phyloP scores from a whole-genome alignment of 2,329 filamentous ascomycete species.

The Arthrinium puccinioides region DNA sequence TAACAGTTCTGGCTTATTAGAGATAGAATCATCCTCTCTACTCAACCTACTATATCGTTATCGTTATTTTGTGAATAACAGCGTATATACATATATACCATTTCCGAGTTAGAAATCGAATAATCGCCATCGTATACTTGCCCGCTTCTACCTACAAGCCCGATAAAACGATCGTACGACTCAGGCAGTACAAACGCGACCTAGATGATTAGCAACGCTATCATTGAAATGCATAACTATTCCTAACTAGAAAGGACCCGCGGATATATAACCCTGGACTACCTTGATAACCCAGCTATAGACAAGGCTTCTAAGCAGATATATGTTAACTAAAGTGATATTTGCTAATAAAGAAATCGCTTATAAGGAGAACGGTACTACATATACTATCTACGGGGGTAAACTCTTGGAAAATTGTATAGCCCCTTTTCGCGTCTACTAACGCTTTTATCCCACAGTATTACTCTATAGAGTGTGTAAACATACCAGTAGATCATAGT shows the following conservation, averaged over 20 bases:
- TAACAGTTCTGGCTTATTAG: not conserved
- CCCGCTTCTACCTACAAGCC: not conserved
- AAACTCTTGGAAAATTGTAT: not conserved
- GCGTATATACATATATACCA: not conserved
- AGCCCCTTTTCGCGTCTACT: not conserved
- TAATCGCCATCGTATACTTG: not conserved
- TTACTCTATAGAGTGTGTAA: not conserved
- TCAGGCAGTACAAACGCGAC: not conserved
- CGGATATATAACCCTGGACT: not conserved
- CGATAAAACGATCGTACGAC: not conserved
- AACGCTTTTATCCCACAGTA: not conserved
- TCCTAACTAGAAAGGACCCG: not conserved
- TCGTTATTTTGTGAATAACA: not conserved
- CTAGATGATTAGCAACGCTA: not conserved
- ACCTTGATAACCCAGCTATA: not conserved
- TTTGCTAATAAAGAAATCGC: not conserved
- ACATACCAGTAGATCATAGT: not conserved
- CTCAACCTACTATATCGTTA: not conserved
- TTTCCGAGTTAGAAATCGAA: not conserved
- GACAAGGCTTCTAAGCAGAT: not conserved
- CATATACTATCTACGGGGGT: not conserved
- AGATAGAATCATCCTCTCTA: not conserved
- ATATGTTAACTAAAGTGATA: not conserved
- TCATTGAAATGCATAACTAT: not conserved
- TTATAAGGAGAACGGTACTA: not conserved